Base-by-base conservation (phyloP, 2,329 filamentous ascomycete species). In the Sphaerostilbella broomeana region DNA sequence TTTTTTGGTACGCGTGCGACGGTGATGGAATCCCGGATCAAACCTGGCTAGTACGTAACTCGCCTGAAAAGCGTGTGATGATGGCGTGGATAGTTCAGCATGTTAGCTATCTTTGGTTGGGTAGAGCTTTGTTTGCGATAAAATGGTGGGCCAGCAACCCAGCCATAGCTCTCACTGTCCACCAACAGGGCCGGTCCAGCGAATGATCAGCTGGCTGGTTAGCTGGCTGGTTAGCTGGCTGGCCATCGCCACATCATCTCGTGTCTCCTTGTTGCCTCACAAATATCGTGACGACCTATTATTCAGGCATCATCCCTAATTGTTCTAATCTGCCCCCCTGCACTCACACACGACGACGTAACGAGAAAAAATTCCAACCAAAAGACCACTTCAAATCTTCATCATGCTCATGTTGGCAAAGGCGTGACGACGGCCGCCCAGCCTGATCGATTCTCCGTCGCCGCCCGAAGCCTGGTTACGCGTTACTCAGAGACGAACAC, bases 1-100 rank as follows among this genome's bases (percentile, higher is more conserved):
- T 41, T 32, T 58, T 60, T 53, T 36, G 52, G 56, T 38, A 46
- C 28, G 46, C 37, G 40, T 37, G 38, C 22, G 42, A 35, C 38
- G 30, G 15, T 17, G 35, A 7, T 17, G 29, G 36, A 29, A 26
- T 5, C 31, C 10, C 17, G n/a, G n/a, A n/a, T n/a, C n/a, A n/a
- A n/a, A n/a, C n/a, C n/a, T n/a, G 29, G 41, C 31, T 40, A 19
- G 13, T 38, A 22, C 17, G 17, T 36, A 28, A 30, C 24, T 29
- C 29, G 19, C 31, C 31, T 28, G 33, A 22, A 40, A 17, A 31
- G 22, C 36, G 17, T 21, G 35, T n/a, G 31, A 24, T 25, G 36
- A 35, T 38, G 40, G 41, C 41, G 30, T 42, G 37, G 16, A 19
- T 25, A 6, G n/a, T 21, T 13, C 16, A 21, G 30, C n/a, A n/a